Conservation (phyloP, 2,329 filamentous ascomycete species). For the Colletotrichum camelliae region DNA sequence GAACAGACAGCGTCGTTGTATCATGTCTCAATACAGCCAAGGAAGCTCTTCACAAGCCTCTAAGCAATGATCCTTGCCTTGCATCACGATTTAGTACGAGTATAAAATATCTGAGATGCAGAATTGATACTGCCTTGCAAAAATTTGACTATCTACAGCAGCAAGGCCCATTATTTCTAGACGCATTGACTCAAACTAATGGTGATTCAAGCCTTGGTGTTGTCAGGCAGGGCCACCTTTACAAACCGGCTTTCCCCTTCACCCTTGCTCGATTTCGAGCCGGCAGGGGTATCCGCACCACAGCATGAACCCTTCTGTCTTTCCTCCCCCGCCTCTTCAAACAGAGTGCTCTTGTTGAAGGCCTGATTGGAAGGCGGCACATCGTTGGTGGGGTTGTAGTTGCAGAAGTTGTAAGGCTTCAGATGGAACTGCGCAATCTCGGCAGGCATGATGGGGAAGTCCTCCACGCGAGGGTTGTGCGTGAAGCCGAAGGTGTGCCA, state of each 20-base stretch:
- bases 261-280: not conserved
- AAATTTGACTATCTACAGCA: too few species aligned
- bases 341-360: constrained; percentile 40
- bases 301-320: not conserved
- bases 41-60: too few species aligned
- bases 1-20: too few species aligned
- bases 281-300: not conserved
- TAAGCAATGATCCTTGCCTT: too few species aligned
- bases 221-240: too few species aligned
- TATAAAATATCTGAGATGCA: too few species aligned
- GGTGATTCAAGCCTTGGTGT: too few species aligned
- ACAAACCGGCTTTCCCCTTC: not conserved
- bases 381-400: constrained; percentile 55
- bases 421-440: constrained; percentile 57
- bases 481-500: constrained; percentile 61
- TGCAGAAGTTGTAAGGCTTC: constrained; percentile 58
- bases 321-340: not conserved
- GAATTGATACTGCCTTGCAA: too few species aligned
- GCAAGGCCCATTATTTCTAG: too few species aligned
- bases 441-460: constrained; percentile 73
- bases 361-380: constrained; percentile 51
- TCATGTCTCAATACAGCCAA: too few species aligned
- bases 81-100: too few species aligned
- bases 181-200: too few species aligned
- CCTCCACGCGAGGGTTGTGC: constrained; percentile 66